Evolutionary conservation across 345 rosid genomes (phyloP).

Genomic region (Turnera subulata): DNA sequence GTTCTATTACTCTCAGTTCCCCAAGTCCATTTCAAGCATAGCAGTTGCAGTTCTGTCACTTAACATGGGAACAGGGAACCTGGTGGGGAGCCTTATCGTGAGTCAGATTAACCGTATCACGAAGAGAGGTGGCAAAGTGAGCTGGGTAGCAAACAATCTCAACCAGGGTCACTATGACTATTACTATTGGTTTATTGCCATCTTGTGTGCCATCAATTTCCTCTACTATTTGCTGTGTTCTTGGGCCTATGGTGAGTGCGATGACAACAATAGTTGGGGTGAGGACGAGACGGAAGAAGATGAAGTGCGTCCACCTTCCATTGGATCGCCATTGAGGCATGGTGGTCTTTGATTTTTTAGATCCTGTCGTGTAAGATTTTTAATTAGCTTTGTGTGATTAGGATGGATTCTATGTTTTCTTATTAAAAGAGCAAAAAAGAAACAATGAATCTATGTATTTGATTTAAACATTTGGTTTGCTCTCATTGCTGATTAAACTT

Average conservation of each 20-base stretch:
- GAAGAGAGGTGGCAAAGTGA: slow-evolving; percentile 14
- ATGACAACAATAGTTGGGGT: slow-evolving; percentile 29
- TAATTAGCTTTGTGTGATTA: no score
- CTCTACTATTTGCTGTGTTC: slow-evolving; percentile 34
- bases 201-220: slow-evolving; percentile 33
- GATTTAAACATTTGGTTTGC: no score
- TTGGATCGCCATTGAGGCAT: no score
- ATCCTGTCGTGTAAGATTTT: no score
- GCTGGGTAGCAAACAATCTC: slow-evolving; percentile 44
- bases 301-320: background rate
- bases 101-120: slow-evolving; percentile 16
- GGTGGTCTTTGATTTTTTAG: no score
- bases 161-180: slow-evolving; percentile 48
- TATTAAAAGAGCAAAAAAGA: no score
- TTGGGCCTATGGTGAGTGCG: slow-evolving; percentile 36
- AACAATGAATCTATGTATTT: no score
- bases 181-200: slow-evolving; percentile 46
- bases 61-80: slow-evolving; percentile 32
- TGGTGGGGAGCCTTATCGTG: slow-evolving; percentile 38
- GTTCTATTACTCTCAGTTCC: slow-evolving; percentile 53
- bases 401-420: no score
- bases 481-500: no score
- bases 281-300: slow-evolving; percentile 20
- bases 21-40: slow-evolving; percentile 47
- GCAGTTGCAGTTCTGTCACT: slow-evolving; percentile 36